These are phyloP conservation scores for Penicillium aurantiogriseum DNA, from an alignment of 2,329 filamentous ascomycete genomes.

Conservation along the genomic window DNA sequence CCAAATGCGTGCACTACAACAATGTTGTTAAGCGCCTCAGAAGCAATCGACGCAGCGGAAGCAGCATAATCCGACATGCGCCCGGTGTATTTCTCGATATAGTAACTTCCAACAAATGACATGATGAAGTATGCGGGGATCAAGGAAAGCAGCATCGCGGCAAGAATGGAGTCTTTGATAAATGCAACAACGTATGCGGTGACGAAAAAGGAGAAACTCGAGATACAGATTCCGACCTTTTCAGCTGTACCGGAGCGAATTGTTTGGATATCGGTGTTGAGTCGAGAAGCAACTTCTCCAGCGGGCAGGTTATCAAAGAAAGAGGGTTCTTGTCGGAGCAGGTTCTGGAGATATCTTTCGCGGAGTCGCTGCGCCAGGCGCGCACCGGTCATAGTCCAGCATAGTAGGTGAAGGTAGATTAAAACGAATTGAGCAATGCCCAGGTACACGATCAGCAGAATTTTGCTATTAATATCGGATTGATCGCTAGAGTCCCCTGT, in stretches of 20 bases:
- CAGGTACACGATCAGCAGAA: slow-evolving; percentile 63
- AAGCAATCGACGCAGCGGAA: slow-evolving; percentile 61
- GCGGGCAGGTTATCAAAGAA: slow-evolving; percentile 64
- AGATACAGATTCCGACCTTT: slow-evolving; percentile 66
- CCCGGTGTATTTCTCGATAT: slow-evolving; percentile 51
- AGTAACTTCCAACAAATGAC: slow-evolving; percentile 56
- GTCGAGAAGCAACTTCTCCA: slow-evolving; percentile 62
- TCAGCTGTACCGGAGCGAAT: slow-evolving; percentile 68
- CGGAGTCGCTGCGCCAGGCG: slow-evolving; percentile 63
- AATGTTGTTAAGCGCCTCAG: slow-evolving; percentile 61
- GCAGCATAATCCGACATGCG: slow-evolving; percentile 55
- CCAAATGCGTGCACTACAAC: slow-evolving; percentile 64
- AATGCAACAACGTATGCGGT: slow-evolving; percentile 68
- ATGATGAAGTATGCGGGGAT: slow-evolving; percentile 63
- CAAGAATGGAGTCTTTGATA: slow-evolving; percentile 60
- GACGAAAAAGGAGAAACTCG: slow-evolving; percentile 63
- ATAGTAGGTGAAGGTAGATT: slow-evolving; percentile 64
- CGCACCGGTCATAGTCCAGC: slow-evolving; percentile 64
- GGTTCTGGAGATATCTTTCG: slow-evolving; percentile 57
- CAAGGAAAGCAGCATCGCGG: slow-evolving; percentile 63
- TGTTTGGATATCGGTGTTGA: slow-evolving; percentile 65
- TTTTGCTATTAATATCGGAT: slow-evolving; percentile 48
- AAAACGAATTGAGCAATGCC: slow-evolving; percentile 61
- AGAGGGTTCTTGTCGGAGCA: slow-evolving; percentile 61
- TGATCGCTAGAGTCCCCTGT: slow-evolving; percentile 22